phyloP scores from a whole-genome alignment of 129 eudicot genomes.

The Helichrysum umbraculigerum region DNA sequence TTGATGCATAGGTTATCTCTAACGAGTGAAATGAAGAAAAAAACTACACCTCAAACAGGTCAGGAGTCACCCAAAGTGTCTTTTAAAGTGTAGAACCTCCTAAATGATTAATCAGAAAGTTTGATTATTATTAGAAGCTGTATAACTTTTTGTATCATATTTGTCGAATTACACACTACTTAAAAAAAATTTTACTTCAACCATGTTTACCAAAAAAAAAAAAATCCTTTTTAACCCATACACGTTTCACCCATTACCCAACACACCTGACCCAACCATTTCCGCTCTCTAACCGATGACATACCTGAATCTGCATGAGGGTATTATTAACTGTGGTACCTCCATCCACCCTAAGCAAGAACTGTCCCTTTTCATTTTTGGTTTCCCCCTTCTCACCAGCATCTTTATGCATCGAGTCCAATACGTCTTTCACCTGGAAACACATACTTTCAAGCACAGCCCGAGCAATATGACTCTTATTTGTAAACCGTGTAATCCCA shows the following conservation, averaged over 20 bases:
- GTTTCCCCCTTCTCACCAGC: constrained; percentile 67
- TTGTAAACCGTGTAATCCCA: constrained; percentile 91
- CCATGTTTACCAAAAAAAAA: background rate
- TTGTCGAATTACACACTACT: background rate
- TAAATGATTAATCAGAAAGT: too few species aligned
- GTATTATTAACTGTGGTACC: constrained; percentile 90
- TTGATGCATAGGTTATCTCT: background rate
- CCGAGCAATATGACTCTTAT: constrained; percentile 85
- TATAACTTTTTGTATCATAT: background rate
- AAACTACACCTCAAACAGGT: too few species aligned
- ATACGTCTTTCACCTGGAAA: constrained; percentile 93
- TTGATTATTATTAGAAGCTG: too few species aligned
- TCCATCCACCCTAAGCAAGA: constrained; percentile 90
- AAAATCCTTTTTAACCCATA: background rate
- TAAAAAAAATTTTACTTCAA: background rate
- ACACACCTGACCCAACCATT: background rate
- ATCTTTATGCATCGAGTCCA: constrained; percentile 98
- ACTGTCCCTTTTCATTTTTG: constrained; percentile 65
- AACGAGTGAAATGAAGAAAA: background rate
- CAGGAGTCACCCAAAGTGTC: background rate
- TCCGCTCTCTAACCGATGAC: background rate
- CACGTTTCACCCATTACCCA: constrained; percentile 8
- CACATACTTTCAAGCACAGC: constrained; percentile 99
- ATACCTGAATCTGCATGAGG: constrained; percentile 94
- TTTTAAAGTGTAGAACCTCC: background rate